Evolutionary conservation across 2,329 filamentous ascomycete species (phyloP).

Genomic region (Cladosporium sp.): DNA sequence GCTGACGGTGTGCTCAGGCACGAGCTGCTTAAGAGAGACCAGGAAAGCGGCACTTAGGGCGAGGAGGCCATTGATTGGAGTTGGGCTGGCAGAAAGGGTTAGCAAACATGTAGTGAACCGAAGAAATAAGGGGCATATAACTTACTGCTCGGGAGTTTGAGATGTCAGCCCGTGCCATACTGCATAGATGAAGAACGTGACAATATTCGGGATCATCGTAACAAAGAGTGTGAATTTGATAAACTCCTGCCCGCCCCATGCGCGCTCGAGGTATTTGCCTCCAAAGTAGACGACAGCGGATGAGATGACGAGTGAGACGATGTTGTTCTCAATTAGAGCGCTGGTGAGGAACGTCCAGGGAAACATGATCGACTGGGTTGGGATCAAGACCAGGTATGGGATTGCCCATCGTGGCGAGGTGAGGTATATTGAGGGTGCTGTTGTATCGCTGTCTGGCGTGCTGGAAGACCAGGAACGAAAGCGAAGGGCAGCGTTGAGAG

Average conservation of each 20-base stretch:
- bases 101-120: background rate
- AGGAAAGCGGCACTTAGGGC: constrained; percentile 90
- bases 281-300: constrained; percentile 80
- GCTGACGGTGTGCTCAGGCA: constrained; percentile 94
- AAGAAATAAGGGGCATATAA: constrained; percentile 17
- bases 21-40: constrained; percentile 94
- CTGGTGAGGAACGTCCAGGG: constrained; percentile 89
- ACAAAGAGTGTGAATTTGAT: constrained; percentile 81
- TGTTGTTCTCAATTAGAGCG: constrained; percentile 85
- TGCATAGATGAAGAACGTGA: constrained; percentile 69
- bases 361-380: constrained; percentile 75
- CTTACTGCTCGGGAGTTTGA: constrained; percentile 64
- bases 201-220: constrained; percentile 71
- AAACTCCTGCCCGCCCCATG: constrained; percentile 89
- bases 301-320: constrained; percentile 77
- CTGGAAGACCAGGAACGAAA: constrained; percentile 58
- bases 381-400: constrained; percentile 84
- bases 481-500: constrained; percentile 75
- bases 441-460: constrained; percentile 24
- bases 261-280: constrained; percentile 89
- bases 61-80: constrained; percentile 81
- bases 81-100: constrained; percentile 46
- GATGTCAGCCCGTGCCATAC: constrained; percentile 67
- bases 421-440: constrained; percentile 32
- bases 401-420: constrained; percentile 34